These are phyloP conservation scores for Penicillium manginii DNA, from an alignment of 495 filamentous ascomycete species.

Conservation along the genomic window DNA sequence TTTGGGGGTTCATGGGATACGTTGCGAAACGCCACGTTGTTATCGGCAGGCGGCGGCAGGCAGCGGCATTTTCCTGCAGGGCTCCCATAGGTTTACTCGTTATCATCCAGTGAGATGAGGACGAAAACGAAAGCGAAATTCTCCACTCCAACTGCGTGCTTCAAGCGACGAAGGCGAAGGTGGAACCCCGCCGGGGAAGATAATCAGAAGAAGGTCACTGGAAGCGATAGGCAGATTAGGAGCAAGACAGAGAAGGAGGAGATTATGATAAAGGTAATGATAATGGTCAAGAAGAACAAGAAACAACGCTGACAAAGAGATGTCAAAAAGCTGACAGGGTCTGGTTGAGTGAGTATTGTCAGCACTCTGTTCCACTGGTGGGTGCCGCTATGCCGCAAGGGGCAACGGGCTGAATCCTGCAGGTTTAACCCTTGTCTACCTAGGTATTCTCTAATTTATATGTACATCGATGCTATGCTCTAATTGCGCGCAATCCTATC, in stretches of 20 bases:
- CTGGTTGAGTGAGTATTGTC: neutral
- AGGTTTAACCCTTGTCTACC: neutral
- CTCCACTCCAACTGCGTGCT: too few species aligned
- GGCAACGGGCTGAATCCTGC: neutral
- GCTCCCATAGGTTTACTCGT: too few species aligned
- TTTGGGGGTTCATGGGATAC: neutral
- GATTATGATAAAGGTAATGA: too few species aligned
- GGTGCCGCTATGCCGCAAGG: neutral
- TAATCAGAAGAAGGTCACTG: too few species aligned
- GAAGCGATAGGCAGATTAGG: too few species aligned
- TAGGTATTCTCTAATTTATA: neutral
- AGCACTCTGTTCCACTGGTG: neutral
- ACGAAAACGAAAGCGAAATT: too few species aligned
- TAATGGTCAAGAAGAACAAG: neutral
- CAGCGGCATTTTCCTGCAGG: neutral
- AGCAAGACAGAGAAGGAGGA: too few species aligned
- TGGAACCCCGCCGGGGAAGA: too few species aligned
- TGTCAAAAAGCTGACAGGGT: neutral
- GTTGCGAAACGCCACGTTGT: neutral
- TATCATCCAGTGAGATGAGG: neutral
- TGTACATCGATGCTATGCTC: neutral
- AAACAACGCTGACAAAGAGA: neutral
- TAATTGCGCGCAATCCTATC: slow-evolving; percentile 11
- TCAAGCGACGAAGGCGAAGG: too few species aligned
- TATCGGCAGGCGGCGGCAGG: neutral